Base-by-base conservation (phyloP, 176 grass and related monocot genomes). In the Urochloa ruziziensis region DNA sequence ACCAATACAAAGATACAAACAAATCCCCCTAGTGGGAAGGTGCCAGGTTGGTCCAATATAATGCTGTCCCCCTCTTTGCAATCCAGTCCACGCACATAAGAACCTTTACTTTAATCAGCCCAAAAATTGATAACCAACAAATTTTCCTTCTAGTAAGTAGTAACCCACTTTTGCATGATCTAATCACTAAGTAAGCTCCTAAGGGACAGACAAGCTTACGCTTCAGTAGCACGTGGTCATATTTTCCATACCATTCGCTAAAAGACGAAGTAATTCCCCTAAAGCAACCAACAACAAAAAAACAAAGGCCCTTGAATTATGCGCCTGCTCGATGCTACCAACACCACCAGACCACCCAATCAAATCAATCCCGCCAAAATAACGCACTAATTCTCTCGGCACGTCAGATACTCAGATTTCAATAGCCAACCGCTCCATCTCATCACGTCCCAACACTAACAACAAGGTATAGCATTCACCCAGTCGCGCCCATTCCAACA, bases 351-450 rank as follows among this genome's bases (percentile, higher is more conserved):
- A 25, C 1, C 23, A 58, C 39, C 39, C 0, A 2, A 78, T 35
- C 18, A 65, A 83, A 86, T 56, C 43, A 78, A 77, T 83, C 64
- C 24, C 34, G 34, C 64, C 80, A 83, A 78, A 88, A 52, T n/a
- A 49, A n/a, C n/a, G n/a, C n/a, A n/a, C n/a, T n/a, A n/a, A 24
- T 18, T 11, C 14, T 61, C 27, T 33, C 21, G 8, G 12, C 19
- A n/a, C 33, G 43, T 46, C 30, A 62, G 54, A 19, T 44, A 73
- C 25, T 46, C 30, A 62, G 54, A 19, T 44, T 82, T 35, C 19
- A 35, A 44, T 24, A 59, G 14, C 54, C 36, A 59, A 61, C 67
- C 53, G 54, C 58, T 75, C 43, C 15, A 53, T 74, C 42, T 28
- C 77, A 67, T 51, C 43, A 34, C 27, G 21, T 52, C 5, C 29